Evolutionary conservation across 352 stramenopile genomes (phyloP), one percentile per base, ranked within the genome.

Genomic region (Phytophthora sojae): DNA sequence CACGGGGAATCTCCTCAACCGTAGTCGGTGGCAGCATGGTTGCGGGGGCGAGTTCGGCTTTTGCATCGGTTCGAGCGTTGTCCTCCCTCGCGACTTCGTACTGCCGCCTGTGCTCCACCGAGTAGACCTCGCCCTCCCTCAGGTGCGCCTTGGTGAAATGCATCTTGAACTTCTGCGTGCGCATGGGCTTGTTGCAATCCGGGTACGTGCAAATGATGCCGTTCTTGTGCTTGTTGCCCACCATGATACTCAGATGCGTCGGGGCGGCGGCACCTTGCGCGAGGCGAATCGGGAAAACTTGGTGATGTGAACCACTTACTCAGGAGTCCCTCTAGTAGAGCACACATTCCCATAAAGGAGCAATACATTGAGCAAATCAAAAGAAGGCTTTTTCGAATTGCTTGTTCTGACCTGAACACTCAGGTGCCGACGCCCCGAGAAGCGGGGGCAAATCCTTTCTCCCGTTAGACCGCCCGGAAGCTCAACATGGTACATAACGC

Each of bases 161-260:
- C 73, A 88, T 74, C 69, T 95, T 95, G 67, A 95, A 95, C 72
- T 95, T 95, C 61, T 95, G 88, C 61, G 88, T 95, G 71, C 88
- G 85, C 88, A 95, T 95, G 53, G 85, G 78, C 79, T 92, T 94
- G 58, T 90, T 84, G 71, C 88, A 95, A 25, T 88, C 82, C 11
- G 88, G 88, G 61, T 87, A 95, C 72, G 80, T 83, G 76, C 88
- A 95, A 64, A 94, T 80, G 69, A 93, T 95, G 76, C 88, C 88
- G 57, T 95, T 95, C 83, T 95, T 95, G 86, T 95, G 88, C 79
- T 95, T 95, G 80, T 91, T 95, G 75, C 88, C 86, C 59, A 86
- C 82, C 88, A 95, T 93, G 12, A 15, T 66, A 30, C 19, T 29
- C 21, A 29, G 21, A 26, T 54, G 47, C 47, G 19, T 54, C 9